These are phyloP conservation scores for Nephromyces sp. DNA, from an alignment of 169 alveolate genomes.

Conservation along the genomic window DNA sequence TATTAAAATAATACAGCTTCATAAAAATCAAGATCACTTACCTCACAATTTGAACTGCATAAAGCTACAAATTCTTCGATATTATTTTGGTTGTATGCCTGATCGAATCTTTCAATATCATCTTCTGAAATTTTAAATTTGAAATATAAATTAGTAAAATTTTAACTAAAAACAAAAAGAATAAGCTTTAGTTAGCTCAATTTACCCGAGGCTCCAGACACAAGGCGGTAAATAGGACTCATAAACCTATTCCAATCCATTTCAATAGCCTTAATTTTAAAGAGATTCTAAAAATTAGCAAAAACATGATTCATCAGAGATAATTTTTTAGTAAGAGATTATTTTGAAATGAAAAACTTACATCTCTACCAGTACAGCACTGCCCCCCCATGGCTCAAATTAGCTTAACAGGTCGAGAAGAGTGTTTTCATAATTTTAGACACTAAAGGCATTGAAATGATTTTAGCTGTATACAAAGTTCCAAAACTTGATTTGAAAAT, in stretches of 20 bases:
- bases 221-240: too few species aligned
- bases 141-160: background rate
- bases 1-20: background rate
- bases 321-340: background rate
- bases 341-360: conserved; percentile 11
- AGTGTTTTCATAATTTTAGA: too few species aligned
- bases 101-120: conserved; percentile 63
- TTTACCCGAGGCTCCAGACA: background rate
- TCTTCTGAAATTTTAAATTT: conserved; percentile 35
- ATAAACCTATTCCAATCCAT: background rate
- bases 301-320: background rate
- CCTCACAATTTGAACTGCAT: conserved; percentile 56
- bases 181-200: background rate
- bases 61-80: conserved; percentile 59
- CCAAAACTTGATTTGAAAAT: too few species aligned
- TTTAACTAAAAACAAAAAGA: background rate
- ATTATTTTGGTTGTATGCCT: conserved; percentile 69
- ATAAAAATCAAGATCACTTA: background rate
- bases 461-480: too few species aligned
- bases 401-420: too few species aligned
- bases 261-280: background rate
- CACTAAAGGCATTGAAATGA: too few species aligned
- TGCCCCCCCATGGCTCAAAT: conserved; percentile 60
- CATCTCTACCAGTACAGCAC: conserved; percentile 60
- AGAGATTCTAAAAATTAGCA: background rate